These are phyloP conservation scores for Pulveroboletus sp. DNA, from an alignment of 768 basidiomycete genomes.

Conservation along the genomic window DNA sequence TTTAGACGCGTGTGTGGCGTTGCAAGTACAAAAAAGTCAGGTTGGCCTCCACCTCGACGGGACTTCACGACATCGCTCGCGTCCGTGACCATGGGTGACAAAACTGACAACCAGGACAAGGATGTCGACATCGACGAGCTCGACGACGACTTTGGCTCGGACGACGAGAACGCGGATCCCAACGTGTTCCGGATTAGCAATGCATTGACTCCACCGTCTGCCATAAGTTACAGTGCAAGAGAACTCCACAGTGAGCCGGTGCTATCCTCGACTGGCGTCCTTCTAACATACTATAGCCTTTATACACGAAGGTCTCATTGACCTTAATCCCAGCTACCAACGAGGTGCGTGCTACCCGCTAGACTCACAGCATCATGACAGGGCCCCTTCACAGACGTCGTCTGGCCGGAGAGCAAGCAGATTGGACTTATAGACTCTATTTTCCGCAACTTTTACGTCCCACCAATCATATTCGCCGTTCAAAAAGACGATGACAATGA, in stretches of 20 bases:
- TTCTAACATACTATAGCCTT: conserved; percentile 37
- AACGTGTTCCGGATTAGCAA: conserved; percentile 44
- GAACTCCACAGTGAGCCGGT: conserved; percentile 45
- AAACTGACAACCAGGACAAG: conserved; percentile 26
- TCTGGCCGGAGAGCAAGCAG: conserved; percentile 73
- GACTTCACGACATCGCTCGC: not conserved
- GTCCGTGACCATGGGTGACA: conserved; percentile 16
- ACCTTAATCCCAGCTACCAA: conserved; percentile 71
- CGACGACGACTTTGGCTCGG: conserved; percentile 41
- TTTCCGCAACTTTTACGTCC: conserved; percentile 52
- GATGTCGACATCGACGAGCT: conserved; percentile 52
- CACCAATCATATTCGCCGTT: conserved; percentile 49
- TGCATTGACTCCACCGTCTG: conserved; percentile 38
- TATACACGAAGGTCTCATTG: conserved; percentile 69
- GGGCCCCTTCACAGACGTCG: conserved; percentile 50
- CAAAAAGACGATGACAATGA: conserved; percentile 40
- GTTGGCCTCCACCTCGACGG: not conserved
- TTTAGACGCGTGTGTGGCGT: conserved; percentile 19
- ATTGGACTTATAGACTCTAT: conserved; percentile 50
- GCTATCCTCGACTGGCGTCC: not conserved
- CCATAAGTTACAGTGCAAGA: conserved; percentile 41
- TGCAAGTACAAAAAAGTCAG: not conserved
- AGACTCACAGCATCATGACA: not conserved
- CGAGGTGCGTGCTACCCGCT: conserved; percentile 44
- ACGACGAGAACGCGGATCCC: conserved; percentile 37